Base-by-base conservation (phyloP, 495 filamentous ascomycete species). In the Amniculicola lignicola region DNA sequence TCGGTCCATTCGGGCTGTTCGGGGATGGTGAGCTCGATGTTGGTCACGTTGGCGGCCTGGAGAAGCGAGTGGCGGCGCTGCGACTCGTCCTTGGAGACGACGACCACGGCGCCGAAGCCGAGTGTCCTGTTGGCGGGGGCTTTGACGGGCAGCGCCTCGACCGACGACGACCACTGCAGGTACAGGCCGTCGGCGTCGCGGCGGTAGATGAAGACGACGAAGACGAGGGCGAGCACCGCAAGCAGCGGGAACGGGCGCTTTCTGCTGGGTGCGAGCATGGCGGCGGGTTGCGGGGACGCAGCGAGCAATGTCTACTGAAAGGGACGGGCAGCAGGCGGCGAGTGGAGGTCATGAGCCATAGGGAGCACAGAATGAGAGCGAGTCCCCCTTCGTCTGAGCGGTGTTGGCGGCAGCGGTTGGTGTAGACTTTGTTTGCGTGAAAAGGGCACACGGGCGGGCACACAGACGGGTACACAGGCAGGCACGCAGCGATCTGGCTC, bases 1-100 rank as follows among this genome's bases (percentile, higher is more conserved):
- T 71, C 65, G 4, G 64, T 65, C 69, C 69, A 71, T 22, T 33
- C 28, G n/a, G 69, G 69, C 48, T 71, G 69, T 4, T 46, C 3
- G 10, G 69, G 69, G 36, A 71, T 71, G 33, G 54, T 65, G 51
- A 71, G 60, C 16, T 64, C 65, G 51, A 71, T 63, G 38, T 63
- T 63, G 37, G 69, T 71, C 38, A 69, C 51, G 49, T 69, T 69
- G 31, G 69, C 65, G 28, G 67, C 69, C 25, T 68, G 48, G 14
- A 67, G 37, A 22, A 70, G 60, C 31, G 52, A 44, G 28, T 64
- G 64, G 33, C 60, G 66, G 3, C 68, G 55, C 7, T 51, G 29
- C 12, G 68, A 70, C 5, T 41, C 44, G 5, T 46, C 44, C 28
- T 55, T 59, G 9, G 68, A 69, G 18, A 70, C 68, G 37, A 59